Evolutionary conservation across 495 filamentous ascomycete genomes (phyloP).

Genomic region (Podospora didyma): DNA sequence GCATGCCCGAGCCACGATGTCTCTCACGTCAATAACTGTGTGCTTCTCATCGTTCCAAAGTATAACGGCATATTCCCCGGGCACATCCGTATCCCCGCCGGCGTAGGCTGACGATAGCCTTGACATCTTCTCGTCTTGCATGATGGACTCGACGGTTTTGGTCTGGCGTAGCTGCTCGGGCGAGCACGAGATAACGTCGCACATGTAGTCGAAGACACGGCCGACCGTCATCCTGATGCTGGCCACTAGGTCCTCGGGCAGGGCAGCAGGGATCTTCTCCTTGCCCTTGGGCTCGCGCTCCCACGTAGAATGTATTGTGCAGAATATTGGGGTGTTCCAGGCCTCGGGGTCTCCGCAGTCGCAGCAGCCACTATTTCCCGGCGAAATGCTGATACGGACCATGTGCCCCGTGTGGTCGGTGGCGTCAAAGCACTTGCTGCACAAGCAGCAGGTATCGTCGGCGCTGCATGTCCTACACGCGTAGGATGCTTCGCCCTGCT

Average conservation of each 20-base stretch:
- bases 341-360: slow-evolving; percentile 95
- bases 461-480: slow-evolving; percentile 87
- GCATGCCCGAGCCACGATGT: slow-evolving; percentile 89
- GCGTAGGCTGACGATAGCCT: slow-evolving; percentile 72
- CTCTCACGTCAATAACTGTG: slow-evolving; percentile 82
- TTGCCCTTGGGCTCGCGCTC: slow-evolving; percentile 59
- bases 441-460: slow-evolving; percentile 83
- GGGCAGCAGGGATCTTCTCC: slow-evolving; percentile 47
- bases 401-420: slow-evolving; percentile 94
- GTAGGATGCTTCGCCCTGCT: slow-evolving; percentile 86
- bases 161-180: slow-evolving; percentile 86
- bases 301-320: slow-evolving; percentile 81
- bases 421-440: slow-evolving; percentile 87
- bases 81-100: slow-evolving; percentile 47
- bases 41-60: slow-evolving; percentile 99
- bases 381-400: slow-evolving; percentile 78
- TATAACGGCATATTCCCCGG: slow-evolving; percentile 75
- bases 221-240: slow-evolving; percentile 81
- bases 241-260: slow-evolving; percentile 70
- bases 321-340: slow-evolving; percentile 82
- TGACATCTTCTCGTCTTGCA: slow-evolving; percentile 75
- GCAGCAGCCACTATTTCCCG: slow-evolving; percentile 91
- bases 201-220: slow-evolving; percentile 84
- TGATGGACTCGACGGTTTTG: slow-evolving; percentile 76
- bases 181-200: slow-evolving; percentile 95